Base-by-base conservation (phyloP, 208 protist genomes). In the Crithidia sp. region DNA sequence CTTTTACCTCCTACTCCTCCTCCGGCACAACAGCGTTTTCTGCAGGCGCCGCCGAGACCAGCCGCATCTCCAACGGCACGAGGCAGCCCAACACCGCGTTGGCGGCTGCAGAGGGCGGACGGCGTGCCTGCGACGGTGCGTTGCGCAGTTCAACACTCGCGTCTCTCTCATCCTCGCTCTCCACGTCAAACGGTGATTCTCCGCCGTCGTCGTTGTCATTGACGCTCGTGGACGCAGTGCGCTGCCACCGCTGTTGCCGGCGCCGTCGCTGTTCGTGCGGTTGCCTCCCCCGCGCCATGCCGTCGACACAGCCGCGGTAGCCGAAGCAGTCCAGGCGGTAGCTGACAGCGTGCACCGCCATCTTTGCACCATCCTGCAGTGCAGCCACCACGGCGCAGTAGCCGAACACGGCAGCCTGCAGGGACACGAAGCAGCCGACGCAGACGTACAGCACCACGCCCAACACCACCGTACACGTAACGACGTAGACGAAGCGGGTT, bases 291-390 rank as follows among this genome's bases (percentile, higher is more conserved):
- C 58, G 12, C 3, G 57, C n/a, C 58, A 77, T 77, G 50, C 39
- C 40, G 8, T 71, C 65, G 3, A 61, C 65, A 65, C 57, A 71
- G 13, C 54, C 16, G 39, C 56, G 56, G 53, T 68, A 68, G 16
- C 9, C 49, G 19, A 63, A 55, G 17, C 19, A 10, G 8, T 59
- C 36, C 44, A 57, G 12, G 45, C 54, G 41, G 60, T 69, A 52
- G 50, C 67, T 74, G 43, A 68, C 49, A 9, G 44, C 10, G 49
- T 79, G 60, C 53, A 70, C 63, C 17, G 8, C 40, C 37, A 74
- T 13, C 61, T 70, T 79, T 5, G 50, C 40, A 19, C 10, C 50
- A 16, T 79, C 74, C 62, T 79, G 67, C 55, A 71, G 5, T 37
- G 41, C 54, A 2, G 54, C 57, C 7, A 74, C 62, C n/a, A 52